phyloP scores from a whole-genome alignment of 352 stramenopile genomes.

The Pythium vanterpoolii region DNA sequence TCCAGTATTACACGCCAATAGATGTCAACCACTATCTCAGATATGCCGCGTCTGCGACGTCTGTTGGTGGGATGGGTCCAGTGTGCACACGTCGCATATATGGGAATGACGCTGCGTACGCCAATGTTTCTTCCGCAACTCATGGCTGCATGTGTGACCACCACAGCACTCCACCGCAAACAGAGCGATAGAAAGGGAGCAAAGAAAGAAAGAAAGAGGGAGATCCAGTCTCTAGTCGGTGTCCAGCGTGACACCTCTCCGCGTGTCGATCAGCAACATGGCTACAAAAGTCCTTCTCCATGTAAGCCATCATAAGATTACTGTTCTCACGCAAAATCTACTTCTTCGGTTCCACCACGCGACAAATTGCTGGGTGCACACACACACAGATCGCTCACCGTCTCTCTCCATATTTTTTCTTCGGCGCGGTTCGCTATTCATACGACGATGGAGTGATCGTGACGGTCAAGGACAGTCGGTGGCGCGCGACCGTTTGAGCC shows the following conservation, averaged over 20 bases:
- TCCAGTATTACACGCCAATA: too few species aligned
- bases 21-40: too few species aligned
- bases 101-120: too few species aligned
- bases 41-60: slow-evolving; percentile 1
- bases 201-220: neutral
- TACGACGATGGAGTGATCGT: slow-evolving; percentile 9
- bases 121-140: neutral
- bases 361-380: neutral
- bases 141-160: neutral
- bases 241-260: neutral
- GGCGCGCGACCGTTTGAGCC: neutral
- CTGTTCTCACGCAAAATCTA: neutral
- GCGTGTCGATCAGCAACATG: neutral
- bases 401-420: neutral
- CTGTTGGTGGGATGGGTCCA: neutral
- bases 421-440: neutral
- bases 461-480: neutral
- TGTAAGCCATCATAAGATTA: neutral
- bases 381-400: neutral
- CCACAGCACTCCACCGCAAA: neutral
- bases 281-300: neutral
- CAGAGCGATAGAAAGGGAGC: neutral
- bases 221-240: neutral
- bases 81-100: slow-evolving; percentile 8
- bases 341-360: neutral